phyloP scores from a whole-genome alignment of 1,284 basidiomycete species.

The Ganoderma resinaceum region DNA sequence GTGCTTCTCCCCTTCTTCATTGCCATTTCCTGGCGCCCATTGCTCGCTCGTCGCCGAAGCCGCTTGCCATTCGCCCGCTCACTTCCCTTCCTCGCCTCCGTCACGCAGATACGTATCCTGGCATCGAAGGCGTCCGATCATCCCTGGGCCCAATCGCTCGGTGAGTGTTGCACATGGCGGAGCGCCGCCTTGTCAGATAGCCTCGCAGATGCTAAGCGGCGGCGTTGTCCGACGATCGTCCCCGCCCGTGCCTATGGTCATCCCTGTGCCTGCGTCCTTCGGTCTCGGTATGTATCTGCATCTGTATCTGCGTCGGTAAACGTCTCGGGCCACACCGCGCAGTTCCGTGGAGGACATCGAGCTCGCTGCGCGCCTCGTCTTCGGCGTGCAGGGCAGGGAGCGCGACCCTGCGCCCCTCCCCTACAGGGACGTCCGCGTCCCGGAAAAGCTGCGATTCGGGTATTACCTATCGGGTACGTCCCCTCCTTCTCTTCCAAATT shows the following conservation, averaged over 20 bases:
- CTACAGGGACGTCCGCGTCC: conserved; percentile 61
- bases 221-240: conserved; percentile 4
- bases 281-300: not conserved
- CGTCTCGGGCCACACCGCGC: not conserved
- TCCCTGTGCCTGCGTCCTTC: not conserved
- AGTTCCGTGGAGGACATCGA: conserved; percentile 75
- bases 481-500: not conserved
- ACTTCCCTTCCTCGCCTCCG: not conserved
- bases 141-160: conserved; percentile 15
- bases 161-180: conserved; percentile 3
- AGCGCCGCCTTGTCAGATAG: conserved; percentile 8
- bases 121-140: conserved; percentile 18
- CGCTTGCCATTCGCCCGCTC: not conserved
- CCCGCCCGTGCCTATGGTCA: not conserved
- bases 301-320: not conserved
- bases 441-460: conserved; percentile 70
- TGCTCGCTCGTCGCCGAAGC: not conserved
- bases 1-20: not conserved
- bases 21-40: not conserved
- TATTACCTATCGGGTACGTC: conserved; percentile 69
- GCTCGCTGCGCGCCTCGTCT: conserved; percentile 58
- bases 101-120: conserved; percentile 13
- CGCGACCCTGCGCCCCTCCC: conserved; percentile 62
- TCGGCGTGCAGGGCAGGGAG: conserved; percentile 54
- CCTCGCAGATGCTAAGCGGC: conserved; percentile 6